Conservation (phyloP, 805 yeast genomes). For the Wickerhamomyces hampshirensis region DNA sequence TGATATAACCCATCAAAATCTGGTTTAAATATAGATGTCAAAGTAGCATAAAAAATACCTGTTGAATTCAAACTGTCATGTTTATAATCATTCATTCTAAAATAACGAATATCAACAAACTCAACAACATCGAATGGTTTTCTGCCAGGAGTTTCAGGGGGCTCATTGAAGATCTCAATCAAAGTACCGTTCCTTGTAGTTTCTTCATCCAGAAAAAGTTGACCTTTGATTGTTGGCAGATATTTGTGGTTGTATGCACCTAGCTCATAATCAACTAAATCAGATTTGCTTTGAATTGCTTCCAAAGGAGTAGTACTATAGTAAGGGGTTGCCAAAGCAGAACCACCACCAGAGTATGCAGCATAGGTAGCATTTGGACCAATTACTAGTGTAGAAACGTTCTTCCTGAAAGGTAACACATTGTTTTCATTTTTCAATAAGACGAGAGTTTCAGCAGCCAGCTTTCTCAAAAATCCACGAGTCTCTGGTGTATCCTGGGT, state of each 20-base stretch:
- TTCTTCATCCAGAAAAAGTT: slow-evolving; percentile 8
- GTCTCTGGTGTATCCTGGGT: slow-evolving; percentile 41
- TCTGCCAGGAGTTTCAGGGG: slow-evolving; percentile 17
- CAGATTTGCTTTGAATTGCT: slow-evolving; percentile 32
- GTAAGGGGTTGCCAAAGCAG: slow-evolving; percentile 47
- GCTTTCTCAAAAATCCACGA: slow-evolving; percentile 30
- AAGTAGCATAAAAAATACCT: slow-evolving; percentile 35
- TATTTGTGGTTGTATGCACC: slow-evolving; percentile 33
- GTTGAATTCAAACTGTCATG: slow-evolving; percentile 18
- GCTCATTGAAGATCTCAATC: slow-evolving; percentile 22
- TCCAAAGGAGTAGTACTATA: slow-evolving; percentile 45
- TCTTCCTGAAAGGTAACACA: slow-evolving; percentile 42
- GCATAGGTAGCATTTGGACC: slow-evolving; percentile 55
- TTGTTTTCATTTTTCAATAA: slow-evolving; percentile 48
- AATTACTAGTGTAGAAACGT: slow-evolving; percentile 42
- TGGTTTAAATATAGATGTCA: slow-evolving; percentile 41
- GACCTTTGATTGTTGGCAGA: slow-evolving; percentile 26
- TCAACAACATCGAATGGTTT: slow-evolving; percentile 25
- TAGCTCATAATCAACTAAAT: slow-evolving; percentile 22
- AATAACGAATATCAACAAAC: slow-evolving; percentile 13
- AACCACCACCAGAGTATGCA: slow-evolving; percentile 58
- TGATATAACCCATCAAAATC: slow-evolving; percentile 41
- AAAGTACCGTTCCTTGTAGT: slow-evolving; percentile 20
- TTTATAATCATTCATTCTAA: slow-evolving; percentile 24
- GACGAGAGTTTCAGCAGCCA: slow-evolving; percentile 51